Base-by-base conservation (phyloP, 768 basidiomycete species). In the Tremella fuciformis region DNA sequence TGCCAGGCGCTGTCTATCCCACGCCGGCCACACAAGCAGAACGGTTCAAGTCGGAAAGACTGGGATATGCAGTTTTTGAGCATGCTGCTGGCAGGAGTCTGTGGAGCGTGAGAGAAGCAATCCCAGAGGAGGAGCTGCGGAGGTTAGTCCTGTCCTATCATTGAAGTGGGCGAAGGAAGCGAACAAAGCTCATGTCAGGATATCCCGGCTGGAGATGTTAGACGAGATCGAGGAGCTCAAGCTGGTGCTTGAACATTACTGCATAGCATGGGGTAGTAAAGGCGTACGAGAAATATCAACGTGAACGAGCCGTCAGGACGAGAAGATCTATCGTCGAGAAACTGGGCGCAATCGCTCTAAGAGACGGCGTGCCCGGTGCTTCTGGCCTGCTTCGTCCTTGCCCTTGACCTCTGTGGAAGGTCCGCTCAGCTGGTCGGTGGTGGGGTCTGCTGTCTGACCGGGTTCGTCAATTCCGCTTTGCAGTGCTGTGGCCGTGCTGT, bases 221-320 rank as follows among this genome's bases (percentile, higher is more conserved):
- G 94, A 98, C 71, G 93, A 99, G 76, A 80, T 91, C 8, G 94
- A 99, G 76, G 94, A 98, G 77, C 81, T 99, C 18, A 88, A 92
- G 57, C 82, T 99, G 3, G 88, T 98, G 1, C 79, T 96, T 26
- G 81, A 82, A 1, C 93, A 98, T 72, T 98, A 98, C 75, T 89
- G 87, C 13, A 83, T 97, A 54, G 85, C 87, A 0, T 97, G 91
- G 91, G 84, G 81, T 0, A 58, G 64, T 16, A 71, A 75, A 44
- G 70, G 71, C 16, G 11, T 34, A 34, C 29, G 29, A 34, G 29
- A 34, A 34, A 34, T 34, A 34, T 34, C 29, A 4, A 34, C 11
- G 11, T 34, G 29, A 34, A n/a, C n/a, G n/a, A n/a, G n/a, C n/a
- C n/a, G n/a, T n/a, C n/a, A n/a, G n/a, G n/a, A n/a, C n/a, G n/a